Base-by-base conservation (phyloP, 495 filamentous ascomycete genomes). In the Penicillium robsamsonii region DNA sequence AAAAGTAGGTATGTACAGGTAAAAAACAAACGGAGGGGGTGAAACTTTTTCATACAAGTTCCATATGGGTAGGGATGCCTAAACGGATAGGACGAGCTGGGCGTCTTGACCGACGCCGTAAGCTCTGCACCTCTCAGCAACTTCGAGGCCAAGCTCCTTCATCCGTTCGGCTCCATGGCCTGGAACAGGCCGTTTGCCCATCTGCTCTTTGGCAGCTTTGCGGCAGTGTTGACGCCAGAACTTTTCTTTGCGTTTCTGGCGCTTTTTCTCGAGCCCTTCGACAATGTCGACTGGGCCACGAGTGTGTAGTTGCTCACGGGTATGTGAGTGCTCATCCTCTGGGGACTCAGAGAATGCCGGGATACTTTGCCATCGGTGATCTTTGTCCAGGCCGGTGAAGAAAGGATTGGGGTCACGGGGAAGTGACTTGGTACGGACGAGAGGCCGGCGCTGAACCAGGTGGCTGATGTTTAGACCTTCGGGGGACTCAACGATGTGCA, bases 231-330 rank as follows among this genome's bases (percentile, higher is more conserved):
- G 91, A 66, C 91, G 87, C 73, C 84, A 87, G 66, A 88, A 91
- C 69, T 93, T 94, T 73, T 96, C 90, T 72, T 87, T 89, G 53
- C 94, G 89, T 51, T 91, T 85, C 72, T 92, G 90, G 42, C 93
- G 85, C 75, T 94, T 96, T 73, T 89, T 86, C 77, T 97, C 94
- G 8, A 98, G 84, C 6, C 94, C 94, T 67, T 96, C 92, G 72
- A 96, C 91, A 59, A 98, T 97, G 67, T 97, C 95, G 61, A 97
- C 92, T 29, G 94, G 92, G 44, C 91, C 91, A 57, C 94, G 84
- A 27, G 81, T 81, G 57, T 89, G 84, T 25, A 79, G 58, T 55
- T 83, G 58, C 56, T 83, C 77, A 30, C 70, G 70, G 25, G 68
- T 67, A 50, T 72, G 75, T 15, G 75, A 75, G 12, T 59, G 60